Conservation (phyloP, 768 basidiomycete genomes). For the Clathrus columnatus region DNA sequence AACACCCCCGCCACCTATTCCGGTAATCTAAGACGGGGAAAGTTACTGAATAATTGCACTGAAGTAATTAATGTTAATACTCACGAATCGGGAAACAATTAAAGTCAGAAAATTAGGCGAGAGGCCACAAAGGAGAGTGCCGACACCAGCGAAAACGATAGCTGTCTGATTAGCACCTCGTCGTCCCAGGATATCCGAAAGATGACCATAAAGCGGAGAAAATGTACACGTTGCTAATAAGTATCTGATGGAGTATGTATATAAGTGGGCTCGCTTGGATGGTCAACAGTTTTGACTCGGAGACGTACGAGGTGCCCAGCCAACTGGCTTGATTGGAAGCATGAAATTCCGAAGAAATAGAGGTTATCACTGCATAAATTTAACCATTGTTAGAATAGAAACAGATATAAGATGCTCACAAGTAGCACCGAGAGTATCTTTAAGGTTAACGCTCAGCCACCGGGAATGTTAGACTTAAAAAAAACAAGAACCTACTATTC, state of each 20-base stretch:
- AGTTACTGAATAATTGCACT: neutral
- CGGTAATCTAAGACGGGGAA: neutral
- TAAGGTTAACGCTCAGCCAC: too few relatives aligned
- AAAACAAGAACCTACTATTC: too few relatives aligned
- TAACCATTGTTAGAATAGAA: neutral
- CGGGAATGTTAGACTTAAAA: too few relatives aligned
- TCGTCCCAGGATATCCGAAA: neutral
- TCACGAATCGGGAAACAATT: neutral
- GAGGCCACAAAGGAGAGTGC: neutral
- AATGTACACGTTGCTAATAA: slow-evolving; percentile 3
- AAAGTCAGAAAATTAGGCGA: neutral
- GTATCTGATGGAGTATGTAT: neutral
- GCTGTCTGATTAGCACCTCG: neutral
- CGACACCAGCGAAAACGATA: neutral
- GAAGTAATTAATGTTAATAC: neutral
- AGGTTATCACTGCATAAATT: neutral
- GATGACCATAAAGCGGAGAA: neutral
- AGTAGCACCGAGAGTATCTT: neutral
- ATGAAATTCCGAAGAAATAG: neutral
- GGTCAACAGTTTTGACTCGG: neutral
- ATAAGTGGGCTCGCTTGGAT: neutral
- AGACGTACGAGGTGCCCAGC: neutral
- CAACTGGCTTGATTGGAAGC: neutral
- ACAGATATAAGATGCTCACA: neutral
- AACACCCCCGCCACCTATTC: neutral